These are phyloP conservation scores for Carex arenaria DNA, from an alignment of 202 grass and related monocot genomes.

Conservation along the genomic window DNA sequence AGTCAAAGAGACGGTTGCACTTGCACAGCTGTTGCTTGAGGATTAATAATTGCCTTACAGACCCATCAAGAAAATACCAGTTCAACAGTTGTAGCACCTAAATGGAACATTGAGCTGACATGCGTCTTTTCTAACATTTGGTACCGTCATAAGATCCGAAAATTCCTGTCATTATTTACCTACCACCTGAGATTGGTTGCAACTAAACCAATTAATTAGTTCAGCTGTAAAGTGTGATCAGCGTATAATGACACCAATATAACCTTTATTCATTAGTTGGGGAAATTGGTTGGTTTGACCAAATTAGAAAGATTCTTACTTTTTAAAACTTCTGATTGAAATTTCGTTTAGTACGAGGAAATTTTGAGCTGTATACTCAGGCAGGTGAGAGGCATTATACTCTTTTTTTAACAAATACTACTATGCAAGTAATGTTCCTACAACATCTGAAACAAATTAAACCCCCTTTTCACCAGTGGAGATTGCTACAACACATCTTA, in stretches of 20 bases:
- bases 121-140: neutral
- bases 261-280: neutral
- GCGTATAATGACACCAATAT: neutral
- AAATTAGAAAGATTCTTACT: neutral
- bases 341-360: neutral
- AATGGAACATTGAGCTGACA: neutral
- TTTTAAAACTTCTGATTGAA: neutral
- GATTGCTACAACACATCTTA: neutral
- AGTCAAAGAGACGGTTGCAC: conserved; percentile 6
- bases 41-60: neutral
- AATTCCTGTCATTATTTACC: neutral
- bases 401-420: neutral
- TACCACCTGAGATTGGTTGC: conserved; percentile 17
- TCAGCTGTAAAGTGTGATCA: conserved; percentile 1
- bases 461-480: neutral
- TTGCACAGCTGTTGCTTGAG: neutral
- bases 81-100: neutral
- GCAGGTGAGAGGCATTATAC: neutral
- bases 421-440: neutral
- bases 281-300: neutral
- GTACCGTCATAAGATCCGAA: neutral
- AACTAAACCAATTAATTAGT: neutral
- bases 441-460: neutral
- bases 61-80: neutral
- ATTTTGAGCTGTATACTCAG: neutral